Evolutionary conservation across 2,329 filamentous ascomycete species (phyloP).

Genomic region (Pleomassaria siparia): DNA sequence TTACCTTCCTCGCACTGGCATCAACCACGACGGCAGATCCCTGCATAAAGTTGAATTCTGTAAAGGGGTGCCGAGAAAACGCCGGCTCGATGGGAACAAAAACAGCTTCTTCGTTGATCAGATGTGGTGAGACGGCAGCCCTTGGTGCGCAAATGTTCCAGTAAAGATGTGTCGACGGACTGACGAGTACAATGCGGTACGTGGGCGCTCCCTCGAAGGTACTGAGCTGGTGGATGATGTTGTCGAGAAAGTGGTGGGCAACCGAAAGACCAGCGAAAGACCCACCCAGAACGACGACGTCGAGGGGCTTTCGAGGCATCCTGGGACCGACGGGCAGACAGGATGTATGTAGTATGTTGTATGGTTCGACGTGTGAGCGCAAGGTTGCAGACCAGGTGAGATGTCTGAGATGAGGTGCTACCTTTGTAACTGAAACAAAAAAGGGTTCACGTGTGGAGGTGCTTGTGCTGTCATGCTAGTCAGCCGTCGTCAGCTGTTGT

Average conservation of each 20-base stretch:
- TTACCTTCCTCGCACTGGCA: constrained; percentile 24
- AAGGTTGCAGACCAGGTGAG: constrained; percentile 3
- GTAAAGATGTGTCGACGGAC: constrained; percentile 41
- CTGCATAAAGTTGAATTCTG: constrained; percentile 40
- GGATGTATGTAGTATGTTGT: not conserved
- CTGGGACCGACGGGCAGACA: no score
- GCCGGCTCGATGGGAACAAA: constrained; percentile 37
- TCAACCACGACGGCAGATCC: constrained; percentile 30
- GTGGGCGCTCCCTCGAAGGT: constrained; percentile 22
- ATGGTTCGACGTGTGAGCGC: not conserved
- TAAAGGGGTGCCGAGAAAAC: constrained; percentile 32
- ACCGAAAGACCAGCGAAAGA: constrained; percentile 40
- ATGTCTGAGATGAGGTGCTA: not conserved
- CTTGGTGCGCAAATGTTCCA: constrained; percentile 44
- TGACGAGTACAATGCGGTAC: constrained; percentile 39
- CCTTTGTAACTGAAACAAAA: constrained; percentile 3
- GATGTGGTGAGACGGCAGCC: constrained; percentile 30
- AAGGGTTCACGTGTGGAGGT: constrained; percentile 1
- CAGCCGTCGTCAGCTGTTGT: not conserved
- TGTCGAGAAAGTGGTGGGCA: constrained; percentile 37
- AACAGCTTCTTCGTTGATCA: constrained; percentile 26
- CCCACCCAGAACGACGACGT: constrained; percentile 41
- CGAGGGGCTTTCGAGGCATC: constrained; percentile 17
- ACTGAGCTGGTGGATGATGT: constrained; percentile 27
- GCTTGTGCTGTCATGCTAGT: not conserved